Evolutionary conservation across 2,329 filamentous ascomycete species (phyloP).

Genomic region (Xylaria sp.): DNA sequence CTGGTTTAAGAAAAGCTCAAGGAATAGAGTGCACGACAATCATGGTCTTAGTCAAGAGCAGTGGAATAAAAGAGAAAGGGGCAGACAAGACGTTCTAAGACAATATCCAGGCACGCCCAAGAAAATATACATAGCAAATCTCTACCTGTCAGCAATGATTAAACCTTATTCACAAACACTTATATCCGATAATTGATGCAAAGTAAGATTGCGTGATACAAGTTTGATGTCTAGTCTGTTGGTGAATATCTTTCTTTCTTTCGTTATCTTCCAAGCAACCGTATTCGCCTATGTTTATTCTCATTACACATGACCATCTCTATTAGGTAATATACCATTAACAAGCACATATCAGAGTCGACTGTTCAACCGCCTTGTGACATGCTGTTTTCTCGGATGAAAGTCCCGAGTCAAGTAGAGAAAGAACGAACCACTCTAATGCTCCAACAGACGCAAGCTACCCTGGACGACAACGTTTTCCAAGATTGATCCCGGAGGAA

Average conservation of each 20-base stretch:
- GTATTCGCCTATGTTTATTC: slow-evolving; percentile 26
- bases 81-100: not conserved
- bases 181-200: not conserved
- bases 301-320: slow-evolving; percentile 38
- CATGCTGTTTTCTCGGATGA: slow-evolving; percentile 7
- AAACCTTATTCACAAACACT: not conserved
- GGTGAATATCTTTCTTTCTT: slow-evolving; percentile 15
- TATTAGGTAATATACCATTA: slow-evolving; percentile 38
- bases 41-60: not conserved
- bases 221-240: slow-evolving; percentile 9
- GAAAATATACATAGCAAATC: not conserved
- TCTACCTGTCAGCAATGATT: not conserved
- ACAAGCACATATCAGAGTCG: slow-evolving; percentile 25
- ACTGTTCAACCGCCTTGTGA: slow-evolving; percentile 21
- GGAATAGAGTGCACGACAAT: not conserved
- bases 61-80: not conserved
- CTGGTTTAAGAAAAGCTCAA: not conserved
- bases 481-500: slow-evolving; percentile 94
- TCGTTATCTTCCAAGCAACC: slow-evolving; percentile 29
- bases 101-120: not conserved
- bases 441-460: slow-evolving; percentile 80
- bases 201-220: not conserved
- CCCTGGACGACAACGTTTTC: slow-evolving; percentile 99
- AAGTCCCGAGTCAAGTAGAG: slow-evolving; percentile 13
- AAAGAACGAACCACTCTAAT: slow-evolving; percentile 56